Conservation (phyloP, 129 eudicot species). For the Ambrosia artemisiifolia region DNA sequence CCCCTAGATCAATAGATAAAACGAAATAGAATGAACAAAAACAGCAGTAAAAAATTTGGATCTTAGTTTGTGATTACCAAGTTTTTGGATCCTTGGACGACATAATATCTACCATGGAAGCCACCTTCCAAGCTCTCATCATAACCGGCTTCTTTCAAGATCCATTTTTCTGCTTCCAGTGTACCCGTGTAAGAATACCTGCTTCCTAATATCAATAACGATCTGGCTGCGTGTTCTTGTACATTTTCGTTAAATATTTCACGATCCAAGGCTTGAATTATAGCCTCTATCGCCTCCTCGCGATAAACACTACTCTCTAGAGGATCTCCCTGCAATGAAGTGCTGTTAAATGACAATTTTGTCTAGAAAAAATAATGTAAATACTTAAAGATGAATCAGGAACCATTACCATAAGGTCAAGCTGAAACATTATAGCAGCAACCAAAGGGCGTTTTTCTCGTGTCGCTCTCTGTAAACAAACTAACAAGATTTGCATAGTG, state of each 20-base stretch:
- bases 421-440: conserved; percentile 68
- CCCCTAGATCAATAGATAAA: background rate
- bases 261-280: conserved; percentile 48
- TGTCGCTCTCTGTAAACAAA: conserved; percentile 57
- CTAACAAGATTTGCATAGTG: conserved; percentile 54
- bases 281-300: conserved; percentile 69
- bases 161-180: conserved; percentile 55
- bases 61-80: conserved; percentile 32
- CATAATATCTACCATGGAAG: conserved; percentile 33
- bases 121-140: conserved; percentile 39
- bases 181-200: conserved; percentile 59
- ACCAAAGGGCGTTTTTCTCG: conserved; percentile 56
- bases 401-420: conserved; percentile 66
- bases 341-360: conserved; percentile 30
- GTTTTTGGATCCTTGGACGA: conserved; percentile 28
- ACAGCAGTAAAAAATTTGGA: background rate
- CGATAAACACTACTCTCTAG: conserved; percentile 60
- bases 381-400: conserved; percentile 1
- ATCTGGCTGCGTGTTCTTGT: conserved; percentile 60
- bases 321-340: conserved; percentile 73
- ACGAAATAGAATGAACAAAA: background rate
- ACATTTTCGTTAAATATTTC: conserved; percentile 41
- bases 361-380: background rate
- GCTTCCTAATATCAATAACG: conserved; percentile 64
- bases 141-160: conserved; percentile 59